These are phyloP conservation scores for Dichotomopilus funicola DNA, from an alignment of 2,329 filamentous ascomycete species.

Conservation along the genomic window DNA sequence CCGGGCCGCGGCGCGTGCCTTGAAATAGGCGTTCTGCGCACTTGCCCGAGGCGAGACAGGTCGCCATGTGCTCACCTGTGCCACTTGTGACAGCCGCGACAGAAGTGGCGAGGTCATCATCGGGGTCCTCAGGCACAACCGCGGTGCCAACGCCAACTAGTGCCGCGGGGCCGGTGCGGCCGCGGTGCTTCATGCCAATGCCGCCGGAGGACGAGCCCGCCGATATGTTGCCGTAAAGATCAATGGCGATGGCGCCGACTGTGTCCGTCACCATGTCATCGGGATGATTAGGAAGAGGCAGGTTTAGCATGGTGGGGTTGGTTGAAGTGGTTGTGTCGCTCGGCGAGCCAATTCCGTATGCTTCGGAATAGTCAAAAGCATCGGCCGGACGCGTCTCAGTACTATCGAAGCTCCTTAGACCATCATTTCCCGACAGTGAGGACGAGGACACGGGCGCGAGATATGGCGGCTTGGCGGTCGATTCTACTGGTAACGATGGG, in stretches of 20 bases:
- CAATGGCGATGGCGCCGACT: slow-evolving; percentile 90
- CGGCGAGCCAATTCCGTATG: background rate
- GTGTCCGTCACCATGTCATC: slow-evolving; percentile 77
- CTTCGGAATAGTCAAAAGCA: background rate
- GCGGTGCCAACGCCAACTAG: slow-evolving; percentile 87
- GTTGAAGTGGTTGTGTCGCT: background rate
- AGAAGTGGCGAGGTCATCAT: slow-evolving; percentile 60
- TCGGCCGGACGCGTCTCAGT: slow-evolving; percentile 4
- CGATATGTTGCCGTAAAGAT: slow-evolving; percentile 78
- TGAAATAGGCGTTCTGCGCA: slow-evolving; percentile 82
- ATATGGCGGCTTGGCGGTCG: slow-evolving; percentile 14
- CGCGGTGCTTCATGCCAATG: slow-evolving; percentile 96
- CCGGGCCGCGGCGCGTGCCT: slow-evolving; percentile 52
- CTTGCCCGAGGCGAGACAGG: slow-evolving; percentile 80
- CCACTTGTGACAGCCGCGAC: slow-evolving; percentile 88
- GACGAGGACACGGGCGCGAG: background rate
- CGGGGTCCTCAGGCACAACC: slow-evolving; percentile 69
- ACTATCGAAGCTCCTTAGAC: slow-evolving; percentile 12
- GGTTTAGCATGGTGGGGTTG: background rate
- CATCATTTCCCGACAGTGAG: slow-evolving; percentile 17
- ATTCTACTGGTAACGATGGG: background rate
- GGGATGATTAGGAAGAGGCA: slow-evolving; percentile 28
- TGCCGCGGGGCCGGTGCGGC: slow-evolving; percentile 85
- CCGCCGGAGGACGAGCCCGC: slow-evolving; percentile 94
- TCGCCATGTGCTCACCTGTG: slow-evolving; percentile 97